Evolutionary conservation across 129 eudicot species (phyloP).

Genomic region (Chrysanthemum makinoi): DNA sequence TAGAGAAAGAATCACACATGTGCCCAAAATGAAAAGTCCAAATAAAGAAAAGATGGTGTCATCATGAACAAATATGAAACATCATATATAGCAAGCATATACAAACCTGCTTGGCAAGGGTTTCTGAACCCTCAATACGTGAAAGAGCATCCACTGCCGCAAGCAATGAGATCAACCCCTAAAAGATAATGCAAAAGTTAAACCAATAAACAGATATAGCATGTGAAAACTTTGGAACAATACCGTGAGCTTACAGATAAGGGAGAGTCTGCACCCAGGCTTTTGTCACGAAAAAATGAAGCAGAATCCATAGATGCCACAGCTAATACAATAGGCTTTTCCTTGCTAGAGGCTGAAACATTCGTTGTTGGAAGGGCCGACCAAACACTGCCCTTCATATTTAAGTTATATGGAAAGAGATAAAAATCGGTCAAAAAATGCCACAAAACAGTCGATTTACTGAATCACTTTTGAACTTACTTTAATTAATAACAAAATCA

Average conservation of each 20-base stretch:
- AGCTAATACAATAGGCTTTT: slow-evolving; percentile 65
- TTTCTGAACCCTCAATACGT: slow-evolving; percentile 48
- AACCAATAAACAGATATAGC: background rate
- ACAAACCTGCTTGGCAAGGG: slow-evolving; percentile 78
- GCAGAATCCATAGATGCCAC: slow-evolving; percentile 96
- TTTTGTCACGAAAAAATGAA: slow-evolving; percentile 96
- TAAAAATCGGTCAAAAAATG: slow-evolving; percentile 35
- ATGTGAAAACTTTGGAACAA: background rate
- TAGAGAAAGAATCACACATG: background rate
- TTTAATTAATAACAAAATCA: slow-evolving; percentile 4
- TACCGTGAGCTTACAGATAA: slow-evolving; percentile 65
- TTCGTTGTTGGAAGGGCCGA: slow-evolving; percentile 84
- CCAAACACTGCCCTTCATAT: slow-evolving; percentile 99
- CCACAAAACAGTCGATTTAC: background rate
- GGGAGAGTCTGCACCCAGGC: slow-evolving; percentile 92
- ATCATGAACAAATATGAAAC: background rate
- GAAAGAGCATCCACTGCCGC: slow-evolving; percentile 99
- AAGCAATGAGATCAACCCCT: slow-evolving; percentile 89
- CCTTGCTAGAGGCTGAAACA: slow-evolving; percentile 40
- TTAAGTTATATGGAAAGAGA: slow-evolving; percentile 36
- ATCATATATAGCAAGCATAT: no score
- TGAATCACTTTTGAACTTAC: background rate
- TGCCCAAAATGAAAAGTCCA: background rate
- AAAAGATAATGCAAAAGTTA: slow-evolving; percentile 15
- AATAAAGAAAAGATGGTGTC: background rate